A percentile compares a stretch with the other conserved stretches of the same genome.
These are phyloP conservation scores for Penicillium italicum DNA, from an alignment of 2,329 filamentous ascomycete species.

Conservation along the genomic window DNA sequence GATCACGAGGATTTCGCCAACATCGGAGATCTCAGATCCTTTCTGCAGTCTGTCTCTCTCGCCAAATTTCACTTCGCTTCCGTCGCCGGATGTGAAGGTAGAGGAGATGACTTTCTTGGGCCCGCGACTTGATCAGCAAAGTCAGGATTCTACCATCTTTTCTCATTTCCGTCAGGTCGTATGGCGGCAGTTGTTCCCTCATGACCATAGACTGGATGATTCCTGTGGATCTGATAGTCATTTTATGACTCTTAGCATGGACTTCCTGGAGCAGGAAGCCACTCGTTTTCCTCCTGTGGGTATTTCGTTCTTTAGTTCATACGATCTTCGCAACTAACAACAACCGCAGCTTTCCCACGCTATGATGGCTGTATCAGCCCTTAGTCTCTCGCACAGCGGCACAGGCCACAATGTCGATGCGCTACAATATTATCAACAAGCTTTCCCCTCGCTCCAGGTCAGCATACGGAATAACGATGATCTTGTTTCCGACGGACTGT, in stretches of 20 bases:
- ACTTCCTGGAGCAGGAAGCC: constrained; percentile 48
- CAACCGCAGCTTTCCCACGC: constrained; percentile 52
- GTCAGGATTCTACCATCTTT: constrained; percentile 36
- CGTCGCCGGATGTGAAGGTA: constrained; percentile 24
- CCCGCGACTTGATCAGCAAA: constrained; percentile 19
- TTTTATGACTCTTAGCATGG: constrained; percentile 33
- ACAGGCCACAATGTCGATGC: constrained; percentile 48
- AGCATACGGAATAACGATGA: constrained; percentile 47
- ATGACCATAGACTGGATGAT: constrained; percentile 20
- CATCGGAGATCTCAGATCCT: constrained; percentile 32
- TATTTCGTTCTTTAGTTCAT: constrained; percentile 14
- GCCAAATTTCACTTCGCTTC: constrained; percentile 23
- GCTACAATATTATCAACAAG: constrained; percentile 54
- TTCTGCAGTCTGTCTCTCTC: constrained; percentile 27
- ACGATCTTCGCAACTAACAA: constrained; percentile 1
- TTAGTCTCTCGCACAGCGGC: constrained; percentile 49
- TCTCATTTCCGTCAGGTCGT: constrained; percentile 42
- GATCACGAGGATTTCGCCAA: constrained; percentile 33
- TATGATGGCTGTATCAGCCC: constrained; percentile 56
- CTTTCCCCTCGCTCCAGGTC: constrained; percentile 48
- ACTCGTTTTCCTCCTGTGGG: constrained; percentile 51
- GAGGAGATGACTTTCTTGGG: constrained; percentile 19
- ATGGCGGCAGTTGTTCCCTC: constrained; percentile 40
- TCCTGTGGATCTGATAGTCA: constrained; percentile 16
- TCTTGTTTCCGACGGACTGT: constrained; percentile 54